Conservation (phyloP, 1,284 basidiomycete species). For the Somion occarium region DNA sequence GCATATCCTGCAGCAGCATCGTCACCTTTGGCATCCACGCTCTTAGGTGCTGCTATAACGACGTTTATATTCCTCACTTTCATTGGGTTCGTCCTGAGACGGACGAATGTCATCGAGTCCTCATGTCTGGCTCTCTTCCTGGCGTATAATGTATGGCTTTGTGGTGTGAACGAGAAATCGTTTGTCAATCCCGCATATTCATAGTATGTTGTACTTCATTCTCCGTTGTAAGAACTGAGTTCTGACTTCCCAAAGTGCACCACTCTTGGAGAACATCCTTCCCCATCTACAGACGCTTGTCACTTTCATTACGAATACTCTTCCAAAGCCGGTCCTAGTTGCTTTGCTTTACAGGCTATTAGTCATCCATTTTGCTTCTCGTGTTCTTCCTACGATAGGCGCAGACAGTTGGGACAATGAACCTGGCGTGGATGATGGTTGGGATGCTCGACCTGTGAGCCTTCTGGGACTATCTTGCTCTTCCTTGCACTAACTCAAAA, state of each 20-base stretch:
- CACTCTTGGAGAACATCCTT: conserved; percentile 70
- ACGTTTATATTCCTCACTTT: conserved; percentile 80
- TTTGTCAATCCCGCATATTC: conserved; percentile 68
- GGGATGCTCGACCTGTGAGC: conserved; percentile 70
- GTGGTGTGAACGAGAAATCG: conserved; percentile 67
- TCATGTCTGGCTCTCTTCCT: conserved; percentile 82
- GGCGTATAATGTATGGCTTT: conserved; percentile 82
- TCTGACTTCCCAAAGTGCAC: conserved; percentile 42
- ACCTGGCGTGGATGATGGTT: conserved; percentile 54
- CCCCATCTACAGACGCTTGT: conserved; percentile 74
- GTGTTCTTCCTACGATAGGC: conserved; percentile 79
- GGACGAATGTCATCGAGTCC: conserved; percentile 93
- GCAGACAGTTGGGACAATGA: conserved; percentile 76
- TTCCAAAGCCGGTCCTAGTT: conserved; percentile 81
- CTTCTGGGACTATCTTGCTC: background rate
- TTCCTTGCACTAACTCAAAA: conserved; percentile 1
- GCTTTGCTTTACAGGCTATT: conserved; percentile 80
- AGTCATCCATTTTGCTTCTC: conserved; percentile 82
- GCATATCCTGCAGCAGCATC: conserved; percentile 76
- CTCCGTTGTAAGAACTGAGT: background rate
- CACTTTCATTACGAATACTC: conserved; percentile 76
- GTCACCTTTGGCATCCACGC: conserved; percentile 78
- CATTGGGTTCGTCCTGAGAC: conserved; percentile 83
- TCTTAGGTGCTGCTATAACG: conserved; percentile 74
- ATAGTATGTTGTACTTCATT: conserved; percentile 47